A percentile compares a stretch with the other conserved stretches of the same genome.
Evolutionary conservation across 164 flowering plant species (phyloP).

Genomic region (Sextonia rubra): DNA sequence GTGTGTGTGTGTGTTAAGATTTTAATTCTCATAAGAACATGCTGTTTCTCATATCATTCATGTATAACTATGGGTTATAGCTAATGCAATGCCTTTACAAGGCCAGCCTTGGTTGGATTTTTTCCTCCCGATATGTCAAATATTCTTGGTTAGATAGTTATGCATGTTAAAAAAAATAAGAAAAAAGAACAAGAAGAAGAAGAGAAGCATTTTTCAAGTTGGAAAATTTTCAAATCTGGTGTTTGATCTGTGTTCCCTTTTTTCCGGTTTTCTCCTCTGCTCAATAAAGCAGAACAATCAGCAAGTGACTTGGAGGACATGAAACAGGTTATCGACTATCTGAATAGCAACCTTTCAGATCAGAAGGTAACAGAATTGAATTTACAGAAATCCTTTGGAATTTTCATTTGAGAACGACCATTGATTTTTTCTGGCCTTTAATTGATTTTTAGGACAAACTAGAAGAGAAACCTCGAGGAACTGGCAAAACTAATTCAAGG

Average conservation of each 20-base stretch:
- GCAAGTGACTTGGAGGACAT: constrained; percentile 47
- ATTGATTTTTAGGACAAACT: constrained; percentile 24
- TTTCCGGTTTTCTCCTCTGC: background rate
- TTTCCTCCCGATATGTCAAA: background rate
- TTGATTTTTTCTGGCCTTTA: background rate
- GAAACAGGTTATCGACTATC: constrained; percentile 36
- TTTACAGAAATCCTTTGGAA: background rate
- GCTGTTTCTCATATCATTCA: background rate
- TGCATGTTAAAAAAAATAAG: background rate
- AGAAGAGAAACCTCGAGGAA: constrained; percentile 8
- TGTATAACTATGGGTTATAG: background rate
- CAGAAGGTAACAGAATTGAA: constrained; percentile 22
- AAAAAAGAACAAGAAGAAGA: background rate
- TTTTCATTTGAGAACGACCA: background rate
- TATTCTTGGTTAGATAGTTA: background rate
- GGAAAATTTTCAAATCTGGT: background rate
- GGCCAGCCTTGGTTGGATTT: background rate
- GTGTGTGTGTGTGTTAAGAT: background rate
- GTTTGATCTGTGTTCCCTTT: background rate
- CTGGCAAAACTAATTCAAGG: constrained; percentile 9
- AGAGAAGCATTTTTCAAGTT: background rate
- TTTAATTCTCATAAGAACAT: background rate
- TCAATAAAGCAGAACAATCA: constrained; percentile 35
- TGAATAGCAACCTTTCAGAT: constrained; percentile 28
- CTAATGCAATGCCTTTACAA: background rate